phyloP scores from a whole-genome alignment of 2,329 filamentous ascomycete species.

The Cordyceps cateniannulata region DNA sequence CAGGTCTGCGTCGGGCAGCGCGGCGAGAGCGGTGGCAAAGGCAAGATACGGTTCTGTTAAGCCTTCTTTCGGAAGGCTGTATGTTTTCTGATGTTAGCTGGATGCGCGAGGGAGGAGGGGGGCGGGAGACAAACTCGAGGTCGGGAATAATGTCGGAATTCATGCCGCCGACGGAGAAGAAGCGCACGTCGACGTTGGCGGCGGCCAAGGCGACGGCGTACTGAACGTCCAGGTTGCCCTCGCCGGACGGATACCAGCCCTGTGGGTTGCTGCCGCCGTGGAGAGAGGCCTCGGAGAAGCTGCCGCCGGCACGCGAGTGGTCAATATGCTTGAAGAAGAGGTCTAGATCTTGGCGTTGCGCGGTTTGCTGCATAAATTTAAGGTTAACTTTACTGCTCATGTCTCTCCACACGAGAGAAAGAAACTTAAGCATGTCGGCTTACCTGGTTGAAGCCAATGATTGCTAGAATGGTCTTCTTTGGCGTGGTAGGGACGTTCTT shows the following conservation, averaged over 20 bases:
- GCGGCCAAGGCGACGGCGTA: slow-evolving; percentile 28
- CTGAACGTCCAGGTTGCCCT: slow-evolving; percentile 34
- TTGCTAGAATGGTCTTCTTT: slow-evolving; percentile 58
- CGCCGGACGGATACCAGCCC: slow-evolving; percentile 26
- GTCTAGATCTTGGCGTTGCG: slow-evolving; percentile 47
- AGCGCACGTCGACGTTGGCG: slow-evolving; percentile 28
- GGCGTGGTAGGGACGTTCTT: slow-evolving; percentile 44
- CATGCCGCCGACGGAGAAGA: slow-evolving; percentile 26
- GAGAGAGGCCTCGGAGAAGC: slow-evolving; percentile 52
- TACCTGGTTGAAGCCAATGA: slow-evolving; percentile 40
- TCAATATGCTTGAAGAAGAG: slow-evolving; percentile 50
- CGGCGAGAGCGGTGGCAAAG: slow-evolving; percentile 54
- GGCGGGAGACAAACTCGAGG: slow-evolving; percentile 24
- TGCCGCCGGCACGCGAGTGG: slow-evolving; percentile 42
- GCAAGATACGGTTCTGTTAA: slow-evolving; percentile 61
- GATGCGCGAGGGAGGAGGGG: neutral
- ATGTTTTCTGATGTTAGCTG: neutral
- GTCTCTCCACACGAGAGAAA: too few relatives aligned
- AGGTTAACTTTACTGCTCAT: neutral
- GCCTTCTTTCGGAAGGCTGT: slow-evolving; percentile 17
- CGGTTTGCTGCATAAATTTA: slow-evolving; percentile 32
- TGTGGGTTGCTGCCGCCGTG: slow-evolving; percentile 50
- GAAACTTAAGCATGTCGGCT: too few relatives aligned
- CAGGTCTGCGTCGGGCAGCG: slow-evolving; percentile 44
- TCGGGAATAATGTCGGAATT: slow-evolving; percentile 26